Evolutionary conservation across 805 yeast species (phyloP).

Genomic region (Candida insectalens): DNA sequence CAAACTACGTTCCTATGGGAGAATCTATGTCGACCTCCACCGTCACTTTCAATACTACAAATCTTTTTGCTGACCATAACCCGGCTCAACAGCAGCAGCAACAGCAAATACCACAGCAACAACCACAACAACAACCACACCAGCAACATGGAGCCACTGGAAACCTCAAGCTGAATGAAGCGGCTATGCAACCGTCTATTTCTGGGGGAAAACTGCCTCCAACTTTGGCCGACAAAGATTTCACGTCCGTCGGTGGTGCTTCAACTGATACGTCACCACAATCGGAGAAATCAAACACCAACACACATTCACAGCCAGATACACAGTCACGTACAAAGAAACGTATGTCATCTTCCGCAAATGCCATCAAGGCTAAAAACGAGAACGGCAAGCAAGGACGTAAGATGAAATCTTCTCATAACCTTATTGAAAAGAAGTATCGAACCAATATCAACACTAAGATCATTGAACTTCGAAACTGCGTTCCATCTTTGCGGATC

Average conservation of each 20-base stretch:
- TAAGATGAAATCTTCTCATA: slow-evolving; percentile 59
- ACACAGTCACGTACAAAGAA: slow-evolving; percentile 4
- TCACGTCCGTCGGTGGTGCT: too few species aligned
- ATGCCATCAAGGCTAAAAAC: slow-evolving; percentile 2
- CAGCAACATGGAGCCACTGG: background rate
- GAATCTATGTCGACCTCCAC: slow-evolving; percentile 21
- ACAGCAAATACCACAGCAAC: slow-evolving; percentile 2
- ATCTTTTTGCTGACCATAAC: slow-evolving; percentile 1
- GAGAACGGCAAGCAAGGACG: slow-evolving; percentile 20
- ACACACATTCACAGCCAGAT: background rate
- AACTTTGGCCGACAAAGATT: background rate
- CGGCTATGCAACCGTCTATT: background rate
- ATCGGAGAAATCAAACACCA: background rate
- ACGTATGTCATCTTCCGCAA: too few species aligned
- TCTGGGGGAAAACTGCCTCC: background rate
- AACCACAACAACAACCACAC: background rate
- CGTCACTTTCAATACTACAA: slow-evolving; percentile 15
- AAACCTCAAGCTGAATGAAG: background rate
- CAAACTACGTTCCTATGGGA: slow-evolving; percentile 17
- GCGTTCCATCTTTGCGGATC: slow-evolving; percentile 67
- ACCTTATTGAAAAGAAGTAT: slow-evolving; percentile 75
- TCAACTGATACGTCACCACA: too few species aligned
- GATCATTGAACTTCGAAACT: slow-evolving; percentile 61
- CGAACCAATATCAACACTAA: slow-evolving; percentile 72
- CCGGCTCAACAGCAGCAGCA: background rate